phyloP scores from a whole-genome alignment of 2,329 filamentous ascomycete species.

The Phialophora verrucosa region DNA sequence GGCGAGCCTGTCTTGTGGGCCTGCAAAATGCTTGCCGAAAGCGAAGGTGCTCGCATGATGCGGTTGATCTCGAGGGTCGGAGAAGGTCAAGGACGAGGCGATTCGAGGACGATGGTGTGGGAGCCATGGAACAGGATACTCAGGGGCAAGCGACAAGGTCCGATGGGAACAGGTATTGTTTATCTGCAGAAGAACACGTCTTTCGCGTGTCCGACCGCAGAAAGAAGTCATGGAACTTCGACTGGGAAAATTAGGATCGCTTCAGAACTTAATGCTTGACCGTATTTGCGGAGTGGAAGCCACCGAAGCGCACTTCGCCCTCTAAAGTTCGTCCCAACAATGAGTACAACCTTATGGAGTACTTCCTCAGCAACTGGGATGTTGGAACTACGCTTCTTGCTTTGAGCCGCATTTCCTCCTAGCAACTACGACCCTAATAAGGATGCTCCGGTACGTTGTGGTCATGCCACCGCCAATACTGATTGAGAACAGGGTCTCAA shows the following conservation, averaged over 20 bases:
- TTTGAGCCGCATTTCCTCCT: not conserved
- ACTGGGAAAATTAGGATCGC: constrained; percentile 4
- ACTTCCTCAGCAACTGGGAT: not conserved
- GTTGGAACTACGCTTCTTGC: not conserved
- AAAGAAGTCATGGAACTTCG: constrained; percentile 1
- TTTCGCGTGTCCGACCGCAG: not conserved
- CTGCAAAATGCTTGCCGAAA: constrained; percentile 25
- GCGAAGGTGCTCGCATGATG: constrained; percentile 33
- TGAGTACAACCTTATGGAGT: not conserved
- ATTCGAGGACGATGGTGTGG: constrained; percentile 16
- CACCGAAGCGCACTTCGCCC: not conserved
- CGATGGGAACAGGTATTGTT: not conserved
- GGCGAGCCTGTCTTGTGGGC: constrained; percentile 26
- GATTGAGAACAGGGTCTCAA: not conserved
- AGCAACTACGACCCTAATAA: not conserved
- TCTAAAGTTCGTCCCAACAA: not conserved
- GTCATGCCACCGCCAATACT: not conserved
- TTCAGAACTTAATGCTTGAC: not conserved
- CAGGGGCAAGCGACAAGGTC: not conserved
- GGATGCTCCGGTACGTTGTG: not conserved
- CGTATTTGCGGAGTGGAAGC: not conserved
- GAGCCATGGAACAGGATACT: constrained; percentile 18
- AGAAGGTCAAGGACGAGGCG: constrained; percentile 33
- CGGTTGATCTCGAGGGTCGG: constrained; percentile 22
- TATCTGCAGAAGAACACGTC: not conserved